phyloP scores from a whole-genome alignment of 2,329 filamentous ascomycete genomes.

The Zarea fungicola region DNA sequence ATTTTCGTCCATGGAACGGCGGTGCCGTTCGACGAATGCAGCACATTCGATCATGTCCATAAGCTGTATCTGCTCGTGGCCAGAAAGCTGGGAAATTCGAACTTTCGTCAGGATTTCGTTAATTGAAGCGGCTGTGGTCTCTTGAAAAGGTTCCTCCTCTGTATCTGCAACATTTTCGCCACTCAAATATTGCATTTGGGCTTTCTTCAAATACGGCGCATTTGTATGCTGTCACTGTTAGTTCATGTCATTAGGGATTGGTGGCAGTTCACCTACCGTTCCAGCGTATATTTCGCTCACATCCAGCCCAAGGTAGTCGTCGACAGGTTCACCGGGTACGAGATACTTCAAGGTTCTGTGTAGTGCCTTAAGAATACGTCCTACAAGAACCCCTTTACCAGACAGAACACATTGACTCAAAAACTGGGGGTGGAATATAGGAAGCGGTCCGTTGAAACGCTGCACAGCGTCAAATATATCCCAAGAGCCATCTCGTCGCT shows the following conservation, averaged over 20 bases:
- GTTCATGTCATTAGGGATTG: not conserved
- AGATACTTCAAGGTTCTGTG: conserved; percentile 77
- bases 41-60: conserved; percentile 81
- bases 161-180: conserved; percentile 34
- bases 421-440: conserved; percentile 89
- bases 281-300: conserved; percentile 52
- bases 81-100: conserved; percentile 73
- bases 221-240: not conserved
- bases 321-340: conserved; percentile 72
- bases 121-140: conserved; percentile 63
- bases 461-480: conserved; percentile 80
- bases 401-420: conserved; percentile 79
- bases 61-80: conserved; percentile 79
- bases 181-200: conserved; percentile 33
- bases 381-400: conserved; percentile 68
- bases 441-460: conserved; percentile 78
- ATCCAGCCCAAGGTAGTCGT: conserved; percentile 67
- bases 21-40: conserved; percentile 77
- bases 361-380: conserved; percentile 66
- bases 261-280: conserved; percentile 17
- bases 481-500: conserved; percentile 45
- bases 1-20: conserved; percentile 85
- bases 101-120: conserved; percentile 72
- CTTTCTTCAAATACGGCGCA: conserved; percentile 20
- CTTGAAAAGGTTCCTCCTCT: conserved; percentile 62